phyloP scores from a whole-genome alignment of 2,329 filamentous ascomycete species.

The Sporothrix humicola region DNA sequence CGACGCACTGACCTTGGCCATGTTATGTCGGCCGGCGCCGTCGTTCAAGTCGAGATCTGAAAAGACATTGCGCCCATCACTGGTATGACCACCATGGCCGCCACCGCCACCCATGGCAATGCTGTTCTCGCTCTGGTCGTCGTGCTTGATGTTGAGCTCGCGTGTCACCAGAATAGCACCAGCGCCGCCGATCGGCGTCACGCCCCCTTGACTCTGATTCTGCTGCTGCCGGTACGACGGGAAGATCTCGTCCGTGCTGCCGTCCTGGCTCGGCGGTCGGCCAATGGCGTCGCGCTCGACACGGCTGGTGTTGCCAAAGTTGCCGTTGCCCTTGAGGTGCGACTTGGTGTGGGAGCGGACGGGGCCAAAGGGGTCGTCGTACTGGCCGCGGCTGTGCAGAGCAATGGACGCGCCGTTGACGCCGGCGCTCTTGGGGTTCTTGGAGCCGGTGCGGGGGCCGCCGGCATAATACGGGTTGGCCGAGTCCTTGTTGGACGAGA shows the following conservation, averaged over 20 bases:
- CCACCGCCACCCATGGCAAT: not conserved
- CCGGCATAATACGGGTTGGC: not conserved
- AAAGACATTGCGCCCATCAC: not conserved
- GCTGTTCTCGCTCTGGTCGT: slow-evolving; percentile 12
- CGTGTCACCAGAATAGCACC: slow-evolving; percentile 25
- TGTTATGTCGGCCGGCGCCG: slow-evolving; percentile 1
- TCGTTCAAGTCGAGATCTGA: not conserved
- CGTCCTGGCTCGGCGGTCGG: slow-evolving; percentile 30
- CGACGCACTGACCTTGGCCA: not conserved
- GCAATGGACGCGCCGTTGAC: not conserved
- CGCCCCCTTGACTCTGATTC: not conserved
- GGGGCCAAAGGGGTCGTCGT: not conserved
- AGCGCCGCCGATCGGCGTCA: not conserved
- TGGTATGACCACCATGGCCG: not conserved
- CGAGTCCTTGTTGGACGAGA: slow-evolving; percentile 28
- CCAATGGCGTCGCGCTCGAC: slow-evolving; percentile 9
- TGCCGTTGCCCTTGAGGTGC: not conserved
- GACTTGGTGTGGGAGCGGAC: slow-evolving; percentile 8
- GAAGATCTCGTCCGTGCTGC: slow-evolving; percentile 33
- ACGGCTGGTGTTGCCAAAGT: slow-evolving; percentile 24
- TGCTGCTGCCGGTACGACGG: slow-evolving; percentile 9
- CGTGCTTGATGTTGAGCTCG: slow-evolving; percentile 28
- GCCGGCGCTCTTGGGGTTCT: not conserved
- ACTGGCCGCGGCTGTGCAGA: slow-evolving; percentile 4
- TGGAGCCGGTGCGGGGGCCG: not conserved